phyloP scores from a whole-genome alignment of 371 early-diverging fungal genomes.

The Mucor saturninus region DNA sequence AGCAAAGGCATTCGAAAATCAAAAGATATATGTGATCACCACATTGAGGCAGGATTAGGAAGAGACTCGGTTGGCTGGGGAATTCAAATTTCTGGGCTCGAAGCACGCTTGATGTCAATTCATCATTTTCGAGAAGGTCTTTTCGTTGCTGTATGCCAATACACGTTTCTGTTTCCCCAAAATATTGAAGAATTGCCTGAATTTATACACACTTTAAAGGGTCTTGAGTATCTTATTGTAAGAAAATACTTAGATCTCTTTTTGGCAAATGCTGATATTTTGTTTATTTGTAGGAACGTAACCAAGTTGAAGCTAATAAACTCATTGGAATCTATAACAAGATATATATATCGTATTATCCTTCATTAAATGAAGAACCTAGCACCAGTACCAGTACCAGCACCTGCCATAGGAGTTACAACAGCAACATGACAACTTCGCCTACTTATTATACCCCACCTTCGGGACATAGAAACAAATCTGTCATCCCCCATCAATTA shows the following conservation, averaged over 20 bases:
- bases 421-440: slow-evolving; percentile 4
- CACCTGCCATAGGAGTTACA: slow-evolving; percentile 3
- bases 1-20: no score
- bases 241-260: slow-evolving; percentile 13
- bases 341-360: slow-evolving; percentile 9
- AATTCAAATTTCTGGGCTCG: neutral
- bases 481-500: slow-evolving; percentile 3
- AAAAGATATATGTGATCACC: no score
- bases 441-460: slow-evolving; percentile 8
- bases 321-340: slow-evolving; percentile 9
- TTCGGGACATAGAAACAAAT: neutral
- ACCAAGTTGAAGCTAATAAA: slow-evolving; percentile 5
- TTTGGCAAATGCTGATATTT: slow-evolving; percentile 12
- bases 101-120: slow-evolving; percentile 10
- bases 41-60: no score
- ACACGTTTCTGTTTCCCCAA: slow-evolving; percentile 9
- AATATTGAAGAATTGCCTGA: slow-evolving; percentile 15
- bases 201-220: slow-evolving; percentile 11
- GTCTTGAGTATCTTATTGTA: slow-evolving; percentile 12
- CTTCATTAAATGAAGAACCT: no score
- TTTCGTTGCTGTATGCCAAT: slow-evolving; percentile 9
- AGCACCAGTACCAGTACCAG: slow-evolving; percentile 1
- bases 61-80: no score
- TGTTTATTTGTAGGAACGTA: slow-evolving; percentile 16
- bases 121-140: slow-evolving; percentile 14